Evolutionary conservation across 495 filamentous ascomycete genomes (phyloP), one percentile per base, ranked within the genome.

Genomic region (Pseudevernia furfuracea): DNA sequence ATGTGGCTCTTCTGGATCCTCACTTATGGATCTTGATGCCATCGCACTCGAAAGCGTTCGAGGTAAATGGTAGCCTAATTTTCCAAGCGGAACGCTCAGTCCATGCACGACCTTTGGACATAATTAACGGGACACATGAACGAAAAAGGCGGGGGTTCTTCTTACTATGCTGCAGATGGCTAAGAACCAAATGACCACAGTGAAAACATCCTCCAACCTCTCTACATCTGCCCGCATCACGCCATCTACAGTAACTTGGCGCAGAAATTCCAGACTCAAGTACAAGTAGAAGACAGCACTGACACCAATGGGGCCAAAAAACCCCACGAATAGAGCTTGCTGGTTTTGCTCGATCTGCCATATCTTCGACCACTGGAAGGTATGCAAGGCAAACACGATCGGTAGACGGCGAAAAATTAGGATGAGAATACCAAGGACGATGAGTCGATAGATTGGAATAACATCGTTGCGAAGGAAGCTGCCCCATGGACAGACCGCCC

Each of bases 251-350:
- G 75, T 80, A 59, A 89, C 76, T 7, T 75, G 63, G 9, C 68
- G 66, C 0, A 83, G 72, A 66, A 89, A 96, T 48, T 93, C 87
- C 2, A 88, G 76, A 41, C 82, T 85, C 68, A 96, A 78, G 67
- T 90, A 92, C 28, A 96, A 80, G 71, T 96, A 96, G 74, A 96
- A 96, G 52, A 96, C 81, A 6, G 92, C 91, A 53, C 88, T 90
- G 9, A 96, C 90, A n/a, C 93, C 92, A 65, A 97, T 93, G 15
- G 92, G 93, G 0, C 92, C 93, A 68, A 96, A 96, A 79, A 96
- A 96, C 8, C 92, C 93, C 38, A 92, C 89, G 67, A 96, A 95
- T 2, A 86, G 76, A 4, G 91, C 90, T 66, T 95, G 89, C 14
- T 78, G 77, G 11, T 83, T 68, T 48, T 88, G 82, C 65, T 92